These are phyloP conservation scores for Grosmannia penicillata DNA, from an alignment of 2,329 filamentous ascomycete genomes.

Conservation along the genomic window DNA sequence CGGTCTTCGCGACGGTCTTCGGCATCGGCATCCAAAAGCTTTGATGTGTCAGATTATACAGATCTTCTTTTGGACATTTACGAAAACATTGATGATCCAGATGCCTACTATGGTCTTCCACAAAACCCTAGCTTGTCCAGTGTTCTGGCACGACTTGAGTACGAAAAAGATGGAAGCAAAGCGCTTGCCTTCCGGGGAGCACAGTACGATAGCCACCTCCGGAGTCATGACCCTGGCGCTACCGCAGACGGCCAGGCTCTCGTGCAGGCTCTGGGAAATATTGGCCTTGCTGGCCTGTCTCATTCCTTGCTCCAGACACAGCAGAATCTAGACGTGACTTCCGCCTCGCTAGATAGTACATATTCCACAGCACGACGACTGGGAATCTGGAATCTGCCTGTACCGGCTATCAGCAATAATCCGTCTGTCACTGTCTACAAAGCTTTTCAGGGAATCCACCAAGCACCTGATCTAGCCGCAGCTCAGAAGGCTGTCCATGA, in stretches of 20 bases:
- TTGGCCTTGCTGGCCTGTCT: slow-evolving; percentile 77
- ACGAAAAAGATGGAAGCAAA: slow-evolving; percentile 77
- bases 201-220: slow-evolving; percentile 74
- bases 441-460: slow-evolving; percentile 64
- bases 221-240: slow-evolving; percentile 38
- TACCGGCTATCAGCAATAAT: slow-evolving; percentile 45
- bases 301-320: slow-evolving; percentile 62
- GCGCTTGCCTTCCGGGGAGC: slow-evolving; percentile 84
- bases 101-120: slow-evolving; percentile 85
- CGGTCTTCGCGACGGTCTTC: slow-evolving; percentile 43
- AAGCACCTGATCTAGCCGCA: slow-evolving; percentile 38
- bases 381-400: slow-evolving; percentile 83
- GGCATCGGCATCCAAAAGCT: slow-evolving; percentile 17
- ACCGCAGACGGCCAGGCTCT: slow-evolving; percentile 51
- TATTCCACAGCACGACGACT: slow-evolving; percentile 68
- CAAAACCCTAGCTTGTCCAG: slow-evolving; percentile 63
- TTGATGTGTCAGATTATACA: slow-evolving; percentile 32
- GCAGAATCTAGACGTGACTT: slow-evolving; percentile 32
- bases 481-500: slow-evolving; percentile 46
- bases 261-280: slow-evolving; percentile 59
- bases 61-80: slow-evolving; percentile 71
- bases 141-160: slow-evolving; percentile 70
- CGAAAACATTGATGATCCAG: slow-evolving; percentile 85
- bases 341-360: slow-evolving; percentile 52
- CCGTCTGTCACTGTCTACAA: slow-evolving; percentile 62